Conservation (phyloP, 2,329 filamentous ascomycete species). For the Epichloe coenophiala region DNA sequence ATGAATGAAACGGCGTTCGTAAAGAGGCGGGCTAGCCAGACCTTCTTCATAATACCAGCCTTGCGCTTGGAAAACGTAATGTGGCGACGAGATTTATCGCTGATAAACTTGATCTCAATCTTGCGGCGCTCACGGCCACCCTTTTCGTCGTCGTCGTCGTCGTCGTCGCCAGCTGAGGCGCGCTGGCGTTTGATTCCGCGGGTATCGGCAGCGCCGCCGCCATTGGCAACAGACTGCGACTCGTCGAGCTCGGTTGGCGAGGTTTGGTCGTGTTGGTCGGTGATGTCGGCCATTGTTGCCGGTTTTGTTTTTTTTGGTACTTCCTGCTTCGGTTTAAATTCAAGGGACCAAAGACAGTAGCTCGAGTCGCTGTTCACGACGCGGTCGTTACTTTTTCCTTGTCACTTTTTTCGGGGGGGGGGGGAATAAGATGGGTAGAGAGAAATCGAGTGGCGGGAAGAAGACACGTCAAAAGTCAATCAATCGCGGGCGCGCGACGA, state of each 20-base stretch:
- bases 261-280: conserved; percentile 63
- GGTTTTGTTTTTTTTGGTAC: background rate
- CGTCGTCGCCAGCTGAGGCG: conserved; percentile 73
- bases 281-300: conserved; percentile 59
- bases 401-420: background rate
- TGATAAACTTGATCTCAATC: conserved; percentile 99
- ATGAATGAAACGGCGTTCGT: background rate
- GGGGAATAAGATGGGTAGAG: background rate
- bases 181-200: conserved; percentile 86
- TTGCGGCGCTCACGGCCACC: conserved; percentile 94
- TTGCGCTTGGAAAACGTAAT: conserved; percentile 99
- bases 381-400: background rate
- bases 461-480: conserved; percentile 2
- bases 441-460: conserved; percentile 1
- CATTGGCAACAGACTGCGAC: conserved; percentile 58
- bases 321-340: background rate
- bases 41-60: conserved; percentile 99
- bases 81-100: conserved; percentile 97
- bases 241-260: conserved; percentile 65
- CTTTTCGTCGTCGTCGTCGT: conserved; percentile 97
- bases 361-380: conserved; percentile 2
- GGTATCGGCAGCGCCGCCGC: conserved; percentile 51
- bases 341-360: conserved; percentile 1
- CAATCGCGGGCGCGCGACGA: conserved; percentile 1
- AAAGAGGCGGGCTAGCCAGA: conserved; percentile 31